A percentile compares a stretch with the other conserved stretches of the same genome.
phyloP scores from a whole-genome alignment of 306 rosid genomes.

The Cicer judaicum region DNA sequence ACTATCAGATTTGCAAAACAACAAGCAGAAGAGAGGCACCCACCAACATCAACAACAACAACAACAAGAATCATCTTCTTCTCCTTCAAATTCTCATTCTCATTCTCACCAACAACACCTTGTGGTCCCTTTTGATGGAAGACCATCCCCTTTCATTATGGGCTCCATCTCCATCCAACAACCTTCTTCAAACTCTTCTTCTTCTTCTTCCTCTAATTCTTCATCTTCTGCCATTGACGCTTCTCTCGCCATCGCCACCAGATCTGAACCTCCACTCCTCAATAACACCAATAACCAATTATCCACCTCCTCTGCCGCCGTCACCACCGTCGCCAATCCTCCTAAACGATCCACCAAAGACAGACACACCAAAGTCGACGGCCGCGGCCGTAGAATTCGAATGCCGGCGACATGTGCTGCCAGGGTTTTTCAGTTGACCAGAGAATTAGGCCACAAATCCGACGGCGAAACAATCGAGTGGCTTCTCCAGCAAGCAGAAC shows the following conservation, averaged over 20 bases:
- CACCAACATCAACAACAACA: slow-evolving; percentile 47
- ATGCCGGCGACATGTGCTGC: slow-evolving; percentile 98
- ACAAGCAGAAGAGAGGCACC: slow-evolving; percentile 47
- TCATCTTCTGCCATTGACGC: slow-evolving; percentile 65
- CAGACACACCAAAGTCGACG: slow-evolving; percentile 90
- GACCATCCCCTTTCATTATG: slow-evolving; percentile 56
- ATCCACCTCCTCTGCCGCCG: slow-evolving; percentile 6
- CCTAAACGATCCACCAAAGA: slow-evolving; percentile 85
- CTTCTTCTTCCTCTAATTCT: slow-evolving; percentile 30
- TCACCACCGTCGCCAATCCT: slow-evolving; percentile 16
- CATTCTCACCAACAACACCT: slow-evolving; percentile 46
- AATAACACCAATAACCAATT: slow-evolving; percentile 40
- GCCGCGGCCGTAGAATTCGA: slow-evolving; percentile 89
- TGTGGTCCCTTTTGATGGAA: slow-evolving; percentile 72
- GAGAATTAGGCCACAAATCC: slow-evolving; percentile 88
- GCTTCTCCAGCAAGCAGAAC: slow-evolving; percentile 94
- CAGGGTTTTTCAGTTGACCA: slow-evolving; percentile 82
- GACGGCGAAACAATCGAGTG: slow-evolving; percentile 96
- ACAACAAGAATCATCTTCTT: slow-evolving; percentile 19
- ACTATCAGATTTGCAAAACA: slow-evolving; percentile 76
- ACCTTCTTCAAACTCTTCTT: slow-evolving; percentile 22
- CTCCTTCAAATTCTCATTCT: slow-evolving; percentile 21
- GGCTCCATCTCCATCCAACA: slow-evolving; percentile 60
- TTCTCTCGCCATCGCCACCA: slow-evolving; percentile 86
- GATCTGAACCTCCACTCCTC: slow-evolving; percentile 60